phyloP scores from a whole-genome alignment of 441 rosid genomes.

The Euphorbia celastroides region DNA sequence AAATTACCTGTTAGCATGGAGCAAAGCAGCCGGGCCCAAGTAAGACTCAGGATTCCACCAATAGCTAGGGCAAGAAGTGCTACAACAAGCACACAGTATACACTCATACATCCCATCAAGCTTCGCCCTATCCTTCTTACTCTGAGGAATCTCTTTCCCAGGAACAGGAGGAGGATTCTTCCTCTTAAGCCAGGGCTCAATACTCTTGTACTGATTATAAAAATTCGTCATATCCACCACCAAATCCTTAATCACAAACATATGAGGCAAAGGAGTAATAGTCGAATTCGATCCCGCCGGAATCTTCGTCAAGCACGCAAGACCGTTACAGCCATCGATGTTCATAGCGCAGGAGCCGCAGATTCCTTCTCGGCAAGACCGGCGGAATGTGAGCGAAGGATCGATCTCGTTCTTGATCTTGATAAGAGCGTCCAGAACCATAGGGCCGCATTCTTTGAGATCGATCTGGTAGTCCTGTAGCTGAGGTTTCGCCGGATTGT shows the following conservation, averaged over 20 bases:
- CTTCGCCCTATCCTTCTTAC: constrained; percentile 62
- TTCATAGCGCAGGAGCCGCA: constrained; percentile 73
- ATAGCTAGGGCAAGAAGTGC: constrained; percentile 43
- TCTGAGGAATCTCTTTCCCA: constrained; percentile 83
- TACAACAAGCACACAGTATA: constrained; percentile 66
- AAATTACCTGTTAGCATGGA: constrained; percentile 43
- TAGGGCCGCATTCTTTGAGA: constrained; percentile 85
- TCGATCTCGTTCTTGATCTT: constrained; percentile 97
- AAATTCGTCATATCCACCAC: constrained; percentile 61
- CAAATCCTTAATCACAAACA: constrained; percentile 57
- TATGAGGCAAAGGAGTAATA: constrained; percentile 59
- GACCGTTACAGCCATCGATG: constrained; percentile 57
- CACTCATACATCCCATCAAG: constrained; percentile 65
- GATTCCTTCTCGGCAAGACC: constrained; percentile 73
- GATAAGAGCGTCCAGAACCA: constrained; percentile 92
- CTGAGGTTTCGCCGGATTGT: constrained; percentile 61
- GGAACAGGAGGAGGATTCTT: constrained; percentile 36
- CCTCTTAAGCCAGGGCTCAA: constrained; percentile 64
- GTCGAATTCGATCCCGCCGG: constrained; percentile 36
- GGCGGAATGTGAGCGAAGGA: constrained; percentile 79
- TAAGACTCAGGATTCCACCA: constrained; percentile 52
- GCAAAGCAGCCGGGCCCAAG: constrained; percentile 38
- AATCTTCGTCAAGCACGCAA: constrained; percentile 52
- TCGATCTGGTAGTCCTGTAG: constrained; percentile 67
- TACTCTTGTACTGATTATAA: constrained; percentile 53